Evolutionary conservation across 345 rosid species (phyloP).

Genomic region (Ceriops tagal): DNA sequence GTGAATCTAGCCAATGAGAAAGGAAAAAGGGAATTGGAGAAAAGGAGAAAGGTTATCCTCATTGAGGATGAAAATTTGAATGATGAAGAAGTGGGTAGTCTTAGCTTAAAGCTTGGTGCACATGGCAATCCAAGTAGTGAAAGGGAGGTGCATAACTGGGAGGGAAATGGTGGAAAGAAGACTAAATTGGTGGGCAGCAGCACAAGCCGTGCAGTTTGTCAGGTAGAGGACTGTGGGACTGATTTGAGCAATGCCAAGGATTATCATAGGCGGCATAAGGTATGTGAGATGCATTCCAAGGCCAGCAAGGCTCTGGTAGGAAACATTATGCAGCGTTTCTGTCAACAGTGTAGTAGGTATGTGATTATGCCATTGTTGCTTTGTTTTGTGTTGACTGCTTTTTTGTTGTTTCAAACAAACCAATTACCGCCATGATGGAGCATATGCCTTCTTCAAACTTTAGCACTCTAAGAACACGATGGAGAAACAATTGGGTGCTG

Average conservation of each 20-base stretch:
- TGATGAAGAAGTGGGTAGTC: conserved; percentile 45
- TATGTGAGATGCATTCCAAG: conserved; percentile 95
- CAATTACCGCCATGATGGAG: background rate
- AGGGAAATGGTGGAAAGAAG: conserved; percentile 63
- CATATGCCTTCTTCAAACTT: conserved; percentile 1
- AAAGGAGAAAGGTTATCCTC: conserved; percentile 67
- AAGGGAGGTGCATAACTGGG: conserved; percentile 52
- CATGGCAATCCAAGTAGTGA: conserved; percentile 45
- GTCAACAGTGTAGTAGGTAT: conserved; percentile 99
- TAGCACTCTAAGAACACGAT: background rate
- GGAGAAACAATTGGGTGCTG: background rate
- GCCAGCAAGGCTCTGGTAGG: conserved; percentile 85
- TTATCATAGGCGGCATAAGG: conserved; percentile 95
- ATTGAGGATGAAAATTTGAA: conserved; percentile 50
- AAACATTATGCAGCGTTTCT: conserved; percentile 89
- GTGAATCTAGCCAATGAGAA: conserved; percentile 44
- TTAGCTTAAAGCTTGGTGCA: conserved; percentile 71
- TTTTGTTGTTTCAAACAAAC: background rate
- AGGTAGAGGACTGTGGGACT: conserved; percentile 90
- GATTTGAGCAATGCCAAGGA: conserved; percentile 93
- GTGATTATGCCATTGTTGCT: conserved; percentile 10
- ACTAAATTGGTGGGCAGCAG: conserved; percentile 54
- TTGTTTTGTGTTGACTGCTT: background rate
- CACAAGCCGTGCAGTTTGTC: conserved; percentile 71
- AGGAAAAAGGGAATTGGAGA: conserved; percentile 58